Conservation (phyloP, 257 asterid genomes). For the Verbascum thapsus region DNA sequence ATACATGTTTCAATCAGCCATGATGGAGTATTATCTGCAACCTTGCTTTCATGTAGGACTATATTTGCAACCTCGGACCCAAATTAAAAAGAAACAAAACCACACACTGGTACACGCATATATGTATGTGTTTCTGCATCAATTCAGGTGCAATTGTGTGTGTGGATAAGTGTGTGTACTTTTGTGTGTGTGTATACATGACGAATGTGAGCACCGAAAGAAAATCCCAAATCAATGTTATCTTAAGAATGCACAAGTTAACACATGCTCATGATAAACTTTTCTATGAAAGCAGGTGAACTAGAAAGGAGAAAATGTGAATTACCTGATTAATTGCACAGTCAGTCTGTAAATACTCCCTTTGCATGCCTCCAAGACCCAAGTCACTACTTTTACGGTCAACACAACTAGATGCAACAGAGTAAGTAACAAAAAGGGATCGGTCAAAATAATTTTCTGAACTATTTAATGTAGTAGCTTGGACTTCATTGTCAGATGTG, state of each 20-base stretch:
- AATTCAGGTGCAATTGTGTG: background rate
- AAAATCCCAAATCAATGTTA: background rate
- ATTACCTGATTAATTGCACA: slow-evolving; percentile 83
- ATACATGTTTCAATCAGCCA: slow-evolving; percentile 3
- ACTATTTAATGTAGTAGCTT: slow-evolving; percentile 6
- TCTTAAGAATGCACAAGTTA: background rate
- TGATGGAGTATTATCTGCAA: background rate
- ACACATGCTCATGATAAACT: no score
- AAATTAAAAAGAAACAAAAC: background rate
- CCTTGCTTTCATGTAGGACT: background rate
- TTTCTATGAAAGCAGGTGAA: slow-evolving; percentile 6
- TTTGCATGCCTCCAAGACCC: slow-evolving; percentile 87
- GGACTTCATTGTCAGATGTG: slow-evolving; percentile 14
- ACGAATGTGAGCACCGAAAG: slow-evolving; percentile 6
- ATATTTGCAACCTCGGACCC: background rate
- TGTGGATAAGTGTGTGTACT: slow-evolving; percentile 1
- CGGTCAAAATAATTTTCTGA: slow-evolving; percentile 18
- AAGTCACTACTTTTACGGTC: slow-evolving; percentile 94
- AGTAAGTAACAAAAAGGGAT: slow-evolving; percentile 27
- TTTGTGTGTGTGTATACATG: background rate
- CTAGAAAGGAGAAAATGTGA: slow-evolving; percentile 9
- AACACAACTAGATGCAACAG: slow-evolving; percentile 58
- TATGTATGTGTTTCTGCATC: background rate
- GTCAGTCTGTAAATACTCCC: slow-evolving; percentile 91
- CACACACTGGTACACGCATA: background rate